Base-by-base conservation (phyloP, 1,284 basidiomycete species). In the Malassezia obtusa region DNA sequence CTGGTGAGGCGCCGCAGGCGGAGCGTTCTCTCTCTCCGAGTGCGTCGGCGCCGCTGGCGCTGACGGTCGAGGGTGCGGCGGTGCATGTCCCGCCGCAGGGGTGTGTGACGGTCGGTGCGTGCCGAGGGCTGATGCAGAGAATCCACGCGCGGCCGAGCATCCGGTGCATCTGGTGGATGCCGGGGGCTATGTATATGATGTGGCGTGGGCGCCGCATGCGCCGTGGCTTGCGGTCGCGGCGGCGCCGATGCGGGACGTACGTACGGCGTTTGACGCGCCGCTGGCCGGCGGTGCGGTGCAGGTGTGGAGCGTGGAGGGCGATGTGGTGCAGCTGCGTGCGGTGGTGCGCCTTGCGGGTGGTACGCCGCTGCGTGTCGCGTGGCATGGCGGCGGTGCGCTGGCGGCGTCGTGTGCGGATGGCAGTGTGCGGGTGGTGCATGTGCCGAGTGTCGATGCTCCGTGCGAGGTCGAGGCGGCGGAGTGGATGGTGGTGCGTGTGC, bases 101-200 rank as follows among this genome's bases (percentile, higher is more conserved):
- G 12, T 5, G 25, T 11, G n/a, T 28, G 7, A 22, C 33, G 5
- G 15, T 45, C 12, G 25, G 50, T 51, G 39, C 7, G 50, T 45
- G 22, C 1, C 9, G 11, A 6, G 7, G 9, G 12, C 43, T 45
- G 4, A 51, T 19, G 11, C 40, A 45, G 37, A 32, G 22, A 46
- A 53, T 31, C 38, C 51, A 25, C 17, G 38, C 21, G 19, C 19
- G 15, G 17, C 45, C 0, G 15, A 14, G 7, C 33, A 24, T 17
- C 30, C 38, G 0, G 30, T 49, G 15, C 32, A 54, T 15, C 15
- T 56, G 25, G 35, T 56, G 8, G 53, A 56, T 28, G 17, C 45
- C 1, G 53, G 32, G 19, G 53, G 48, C 4, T 49, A 56, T 30
- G 28, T 56, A 0, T 56, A 50, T 25, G 53, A 56, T 22, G n/a